Evolutionary conservation across 1,284 basidiomycete genomes (phyloP).

Genomic region (Sanghuangporus weigelae): DNA sequence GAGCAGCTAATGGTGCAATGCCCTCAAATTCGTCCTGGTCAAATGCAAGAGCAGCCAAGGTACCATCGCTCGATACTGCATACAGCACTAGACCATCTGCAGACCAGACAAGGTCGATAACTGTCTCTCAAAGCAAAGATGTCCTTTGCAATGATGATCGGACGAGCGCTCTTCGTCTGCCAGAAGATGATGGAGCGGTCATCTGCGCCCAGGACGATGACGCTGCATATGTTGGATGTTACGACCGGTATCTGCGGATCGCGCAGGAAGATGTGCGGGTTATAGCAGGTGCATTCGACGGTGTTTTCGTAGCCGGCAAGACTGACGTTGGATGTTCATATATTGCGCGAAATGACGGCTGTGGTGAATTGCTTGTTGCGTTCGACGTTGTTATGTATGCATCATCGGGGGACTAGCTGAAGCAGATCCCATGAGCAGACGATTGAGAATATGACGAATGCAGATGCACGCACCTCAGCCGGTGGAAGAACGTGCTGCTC

Average conservation of each 20-base stretch:
- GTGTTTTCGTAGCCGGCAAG: slow-evolving; percentile 98
- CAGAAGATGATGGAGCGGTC: slow-evolving; percentile 87
- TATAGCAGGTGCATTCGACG: slow-evolving; percentile 92
- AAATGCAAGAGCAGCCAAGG: slow-evolving; percentile 85
- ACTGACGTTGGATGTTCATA: slow-evolving; percentile 87
- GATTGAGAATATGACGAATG: background rate
- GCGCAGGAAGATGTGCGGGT: slow-evolving; percentile 87
- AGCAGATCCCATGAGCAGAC: slow-evolving; percentile 5
- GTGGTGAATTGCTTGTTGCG: slow-evolving; percentile 98
- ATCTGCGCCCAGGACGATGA: slow-evolving; percentile 88
- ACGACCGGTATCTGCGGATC: slow-evolving; percentile 60
- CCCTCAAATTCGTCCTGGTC: slow-evolving; percentile 78
- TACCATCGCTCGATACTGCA: slow-evolving; percentile 94
- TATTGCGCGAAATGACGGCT: slow-evolving; percentile 84
- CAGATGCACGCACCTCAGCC: slow-evolving; percentile 72
- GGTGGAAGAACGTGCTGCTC: slow-evolving; percentile 90
- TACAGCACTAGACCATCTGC: slow-evolving; percentile 88
- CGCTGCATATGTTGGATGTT: slow-evolving; percentile 75
- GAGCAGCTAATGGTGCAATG: slow-evolving; percentile 69
- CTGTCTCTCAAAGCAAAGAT: slow-evolving; percentile 91
- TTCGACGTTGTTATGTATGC: slow-evolving; percentile 96
- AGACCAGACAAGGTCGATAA: slow-evolving; percentile 94
- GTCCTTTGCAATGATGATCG: slow-evolving; percentile 88
- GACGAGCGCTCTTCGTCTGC: slow-evolving; percentile 87
- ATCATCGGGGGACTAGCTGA: slow-evolving; percentile 98